Conservation (phyloP, 2,329 filamentous ascomycete species). For the Drechslerella dactyloides region DNA sequence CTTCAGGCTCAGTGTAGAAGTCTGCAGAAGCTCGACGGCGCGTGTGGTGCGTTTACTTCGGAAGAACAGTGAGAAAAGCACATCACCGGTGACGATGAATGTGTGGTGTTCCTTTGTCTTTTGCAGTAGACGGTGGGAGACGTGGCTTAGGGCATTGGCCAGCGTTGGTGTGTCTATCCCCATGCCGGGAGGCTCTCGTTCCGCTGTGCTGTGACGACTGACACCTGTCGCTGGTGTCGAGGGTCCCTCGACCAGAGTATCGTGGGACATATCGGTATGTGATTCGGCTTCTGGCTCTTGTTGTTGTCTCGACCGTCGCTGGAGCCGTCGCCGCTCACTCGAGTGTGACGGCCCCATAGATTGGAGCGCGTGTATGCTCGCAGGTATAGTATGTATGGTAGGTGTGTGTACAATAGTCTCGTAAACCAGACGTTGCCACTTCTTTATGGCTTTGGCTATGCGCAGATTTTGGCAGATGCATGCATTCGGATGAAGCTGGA, state of each 20-base stretch:
- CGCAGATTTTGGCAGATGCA: not conserved
- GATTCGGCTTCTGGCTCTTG: conserved; percentile 8
- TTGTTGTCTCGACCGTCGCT: conserved; percentile 11
- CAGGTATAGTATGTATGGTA: not conserved
- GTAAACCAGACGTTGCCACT: conserved; percentile 22
- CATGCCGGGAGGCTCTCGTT: not conserved
- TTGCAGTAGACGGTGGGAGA: conserved; percentile 32
- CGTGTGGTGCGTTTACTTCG: conserved; percentile 14
- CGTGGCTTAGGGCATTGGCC: conserved; percentile 36
- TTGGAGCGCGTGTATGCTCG: not conserved
- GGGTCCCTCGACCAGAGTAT: not conserved
- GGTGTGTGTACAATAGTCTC: conserved; percentile 10
- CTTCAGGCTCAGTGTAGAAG: conserved; percentile 13
- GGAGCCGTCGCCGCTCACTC: conserved; percentile 36
- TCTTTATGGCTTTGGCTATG: not conserved
- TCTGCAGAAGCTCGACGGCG: conserved; percentile 28
- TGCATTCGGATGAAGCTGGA: too few relatives aligned
- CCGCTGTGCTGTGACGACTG: not conserved
- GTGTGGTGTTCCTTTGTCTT: conserved; percentile 50
- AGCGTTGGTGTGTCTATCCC: conserved; percentile 41
- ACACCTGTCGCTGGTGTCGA: not conserved
- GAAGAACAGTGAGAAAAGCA: conserved; percentile 47
- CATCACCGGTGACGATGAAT: conserved; percentile 33
- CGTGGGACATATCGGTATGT: not conserved
- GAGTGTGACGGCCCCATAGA: conserved; percentile 45